phyloP scores from a whole-genome alignment of 352 stramenopile genomes.

The Phytophthora idaei region DNA sequence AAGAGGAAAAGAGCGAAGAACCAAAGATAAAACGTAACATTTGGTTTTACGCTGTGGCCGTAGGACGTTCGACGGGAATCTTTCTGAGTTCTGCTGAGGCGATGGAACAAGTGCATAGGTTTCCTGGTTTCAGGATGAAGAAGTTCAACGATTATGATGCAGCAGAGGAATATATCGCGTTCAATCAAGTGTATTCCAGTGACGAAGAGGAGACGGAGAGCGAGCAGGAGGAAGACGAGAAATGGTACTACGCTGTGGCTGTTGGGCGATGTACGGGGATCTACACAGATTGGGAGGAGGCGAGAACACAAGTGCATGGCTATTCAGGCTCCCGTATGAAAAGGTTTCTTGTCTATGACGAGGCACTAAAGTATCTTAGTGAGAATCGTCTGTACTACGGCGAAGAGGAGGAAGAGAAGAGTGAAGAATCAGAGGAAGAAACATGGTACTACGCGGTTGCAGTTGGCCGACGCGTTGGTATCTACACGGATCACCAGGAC shows the following conservation, averaged over 20 bases:
- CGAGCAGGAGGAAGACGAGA: conserved; percentile 4
- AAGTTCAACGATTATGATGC: conserved; percentile 16
- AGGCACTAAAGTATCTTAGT: conserved; percentile 35
- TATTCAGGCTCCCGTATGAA: conserved; percentile 60
- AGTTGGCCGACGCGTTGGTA: conserved; percentile 10
- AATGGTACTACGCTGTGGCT: conserved; percentile 55
- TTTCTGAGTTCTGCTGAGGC: conserved; percentile 31
- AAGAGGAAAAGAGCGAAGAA: conserved; percentile 5
- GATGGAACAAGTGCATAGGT: conserved; percentile 15
- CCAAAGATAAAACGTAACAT: not conserved
- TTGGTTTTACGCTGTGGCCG: conserved; percentile 38
- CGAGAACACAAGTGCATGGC: conserved; percentile 52
- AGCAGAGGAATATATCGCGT: conserved; percentile 16
- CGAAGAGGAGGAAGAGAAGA: conserved; percentile 7
- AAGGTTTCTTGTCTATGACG: conserved; percentile 52
- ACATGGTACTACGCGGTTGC: conserved; percentile 43
- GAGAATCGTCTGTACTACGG: conserved; percentile 2
- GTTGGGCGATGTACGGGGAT: conserved; percentile 47
- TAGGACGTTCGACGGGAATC: conserved; percentile 48
- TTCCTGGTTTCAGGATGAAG: conserved; percentile 22
- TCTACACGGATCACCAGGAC: not conserved
- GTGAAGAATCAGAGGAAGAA: conserved; percentile 25
- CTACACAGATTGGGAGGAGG: conserved; percentile 46
- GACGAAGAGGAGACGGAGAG: conserved; percentile 16
- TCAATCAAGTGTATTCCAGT: conserved; percentile 21